These are phyloP conservation scores for Pharnaceum exiguum DNA, from an alignment of 148 eudicot species.

Conservation along the genomic window DNA sequence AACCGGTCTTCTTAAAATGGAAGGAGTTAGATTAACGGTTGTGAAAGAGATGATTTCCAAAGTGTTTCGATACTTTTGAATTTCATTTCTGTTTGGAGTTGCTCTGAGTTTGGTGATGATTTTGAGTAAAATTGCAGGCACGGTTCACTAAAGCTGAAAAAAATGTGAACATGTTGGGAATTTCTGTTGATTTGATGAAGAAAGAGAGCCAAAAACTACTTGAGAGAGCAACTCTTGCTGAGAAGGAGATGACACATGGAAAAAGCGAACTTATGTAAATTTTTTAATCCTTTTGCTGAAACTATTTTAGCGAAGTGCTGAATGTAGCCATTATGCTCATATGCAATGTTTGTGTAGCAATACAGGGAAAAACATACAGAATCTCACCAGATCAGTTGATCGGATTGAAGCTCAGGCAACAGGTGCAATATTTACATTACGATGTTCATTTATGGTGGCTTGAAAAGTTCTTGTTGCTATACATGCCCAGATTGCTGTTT, in stretches of 20 bases:
- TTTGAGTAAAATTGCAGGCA: constrained; percentile 45
- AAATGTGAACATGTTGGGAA: constrained; percentile 50
- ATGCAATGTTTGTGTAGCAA: constrained; percentile 31
- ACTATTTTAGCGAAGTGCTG: no score
- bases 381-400: constrained; percentile 54
- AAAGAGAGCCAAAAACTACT: constrained; percentile 79
- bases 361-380: constrained; percentile 51
- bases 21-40: no score
- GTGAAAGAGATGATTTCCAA: no score
- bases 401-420: constrained; percentile 64
- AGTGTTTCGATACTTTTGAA: background rate
- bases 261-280: constrained; percentile 55
- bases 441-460: background rate
- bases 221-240: constrained; percentile 85
- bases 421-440: constrained; percentile 28
- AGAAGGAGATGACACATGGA: constrained; percentile 76
- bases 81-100: background rate
- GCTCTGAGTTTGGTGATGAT: background rate
- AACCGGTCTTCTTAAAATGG: no score
- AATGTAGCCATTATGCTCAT: constrained; percentile 7
- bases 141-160: constrained; percentile 70
- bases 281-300: background rate
- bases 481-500: background rate
- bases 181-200: constrained; percentile 82
- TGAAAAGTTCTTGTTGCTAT: background rate